Conservation (phyloP, 2,329 filamentous ascomycete species). For the Acephala macrosclerotiorum region DNA sequence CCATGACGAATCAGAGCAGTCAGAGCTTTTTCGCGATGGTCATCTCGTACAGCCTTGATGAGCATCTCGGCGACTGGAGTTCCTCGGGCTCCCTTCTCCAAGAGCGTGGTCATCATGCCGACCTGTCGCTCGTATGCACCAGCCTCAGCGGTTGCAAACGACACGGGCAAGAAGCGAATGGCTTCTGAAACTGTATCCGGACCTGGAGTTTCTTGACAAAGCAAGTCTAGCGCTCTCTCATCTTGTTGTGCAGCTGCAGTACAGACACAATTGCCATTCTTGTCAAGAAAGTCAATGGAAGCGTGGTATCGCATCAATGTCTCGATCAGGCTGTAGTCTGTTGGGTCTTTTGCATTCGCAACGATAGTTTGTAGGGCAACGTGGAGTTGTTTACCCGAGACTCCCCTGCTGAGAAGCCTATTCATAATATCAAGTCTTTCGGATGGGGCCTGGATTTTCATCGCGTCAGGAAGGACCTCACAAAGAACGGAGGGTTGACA, state of each 20-base stretch:
- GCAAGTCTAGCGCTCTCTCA: slow-evolving; percentile 10
- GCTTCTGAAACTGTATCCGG: slow-evolving; percentile 13
- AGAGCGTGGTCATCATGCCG: slow-evolving; percentile 12
- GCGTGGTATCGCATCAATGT: slow-evolving; percentile 14
- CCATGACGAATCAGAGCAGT: slow-evolving; percentile 5
- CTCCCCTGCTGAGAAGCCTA: slow-evolving; percentile 15
- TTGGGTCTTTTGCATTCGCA: slow-evolving; percentile 10
- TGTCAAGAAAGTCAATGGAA: slow-evolving; percentile 12
- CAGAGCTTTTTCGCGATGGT: slow-evolving; percentile 13
- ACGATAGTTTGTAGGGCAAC: slow-evolving; percentile 10
- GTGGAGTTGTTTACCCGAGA: slow-evolving; percentile 10
- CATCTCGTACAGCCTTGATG: slow-evolving; percentile 8
- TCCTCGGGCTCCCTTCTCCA: slow-evolving; percentile 14
- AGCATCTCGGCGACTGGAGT: slow-evolving; percentile 11
- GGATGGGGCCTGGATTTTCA: slow-evolving; percentile 13
- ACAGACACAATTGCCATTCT: slow-evolving; percentile 15
- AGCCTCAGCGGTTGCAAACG: slow-evolving; percentile 11
- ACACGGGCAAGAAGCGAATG: slow-evolving; percentile 8
- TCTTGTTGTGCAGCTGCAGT: slow-evolving; percentile 13
- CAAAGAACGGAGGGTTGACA: slow-evolving; percentile 11
- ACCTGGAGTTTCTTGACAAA: slow-evolving; percentile 12
- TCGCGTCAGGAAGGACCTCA: slow-evolving; percentile 12
- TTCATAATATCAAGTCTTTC: slow-evolving; percentile 10
- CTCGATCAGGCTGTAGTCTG: slow-evolving; percentile 14
- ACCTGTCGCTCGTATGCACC: slow-evolving; percentile 4